These are phyloP conservation scores for Fusarium chaquense DNA, from an alignment of 2,329 filamentous ascomycete genomes.

Conservation along the genomic window DNA sequence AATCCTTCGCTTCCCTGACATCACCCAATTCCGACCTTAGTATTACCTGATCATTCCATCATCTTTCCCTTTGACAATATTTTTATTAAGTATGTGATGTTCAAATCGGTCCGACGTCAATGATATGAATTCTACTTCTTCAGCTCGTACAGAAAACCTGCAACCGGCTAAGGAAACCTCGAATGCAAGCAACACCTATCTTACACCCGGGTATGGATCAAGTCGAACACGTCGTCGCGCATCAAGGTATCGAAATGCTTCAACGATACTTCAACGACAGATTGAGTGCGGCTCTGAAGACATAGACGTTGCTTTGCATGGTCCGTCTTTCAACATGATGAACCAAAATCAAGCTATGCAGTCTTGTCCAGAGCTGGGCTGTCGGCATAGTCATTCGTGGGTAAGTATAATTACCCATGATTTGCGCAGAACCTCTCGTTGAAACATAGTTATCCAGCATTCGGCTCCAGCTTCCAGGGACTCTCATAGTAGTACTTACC, in stretches of 20 bases:
- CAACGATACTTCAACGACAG: conserved; percentile 3
- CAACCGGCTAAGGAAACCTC: background rate
- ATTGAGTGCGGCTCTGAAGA: conserved; percentile 23
- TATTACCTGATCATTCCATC: conserved; percentile 2
- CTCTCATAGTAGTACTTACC: conserved; percentile 26
- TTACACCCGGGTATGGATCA: conserved; percentile 1
- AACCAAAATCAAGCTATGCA: conserved; percentile 21
- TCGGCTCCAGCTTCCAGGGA: conserved; percentile 18
- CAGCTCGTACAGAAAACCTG: conserved; percentile 1
- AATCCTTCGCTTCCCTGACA: conserved; percentile 13
- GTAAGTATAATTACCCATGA: background rate
- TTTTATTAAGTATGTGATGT: conserved; percentile 1
- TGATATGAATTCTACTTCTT: conserved; percentile 20
- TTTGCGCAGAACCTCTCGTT: background rate
- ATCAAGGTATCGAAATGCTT: conserved; percentile 3
- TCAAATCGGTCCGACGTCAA: background rate
- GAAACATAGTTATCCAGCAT: conserved; percentile 23
- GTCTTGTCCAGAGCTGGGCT: conserved; percentile 35
- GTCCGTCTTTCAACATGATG: conserved; percentile 12
- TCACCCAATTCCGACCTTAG: conserved; percentile 6
- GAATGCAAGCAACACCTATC: conserved; percentile 1
- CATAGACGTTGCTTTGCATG: conserved; percentile 4
- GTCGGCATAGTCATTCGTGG: background rate
- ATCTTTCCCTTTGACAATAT: background rate
- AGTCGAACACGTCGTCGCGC: background rate